A percentile compares a stretch with the other conserved stretches of the same genome.
These are phyloP conservation scores for Neoscytalidium dimidiatum DNA, from an alignment of 2,329 filamentous ascomycete genomes.

Conservation along the genomic window DNA sequence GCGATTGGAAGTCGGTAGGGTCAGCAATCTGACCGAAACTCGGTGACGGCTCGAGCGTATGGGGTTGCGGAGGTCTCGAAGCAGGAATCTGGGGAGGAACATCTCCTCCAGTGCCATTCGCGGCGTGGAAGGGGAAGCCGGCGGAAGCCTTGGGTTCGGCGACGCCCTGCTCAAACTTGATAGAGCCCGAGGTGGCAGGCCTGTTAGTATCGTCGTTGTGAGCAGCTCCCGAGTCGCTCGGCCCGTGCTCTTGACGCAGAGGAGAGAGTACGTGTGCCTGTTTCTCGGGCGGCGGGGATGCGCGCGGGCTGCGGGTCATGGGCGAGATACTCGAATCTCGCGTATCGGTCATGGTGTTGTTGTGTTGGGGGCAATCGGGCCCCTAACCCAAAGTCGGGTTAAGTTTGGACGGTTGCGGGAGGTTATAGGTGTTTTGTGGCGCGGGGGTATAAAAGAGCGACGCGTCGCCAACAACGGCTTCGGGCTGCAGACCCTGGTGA, in stretches of 20 bases:
- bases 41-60: constrained; percentile 15
- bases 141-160: neutral
- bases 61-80: neutral
- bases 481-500: neutral
- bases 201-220: neutral
- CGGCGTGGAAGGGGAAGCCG: constrained; percentile 13
- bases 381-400: neutral
- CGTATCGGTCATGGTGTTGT: constrained; percentile 30
- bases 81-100: neutral
- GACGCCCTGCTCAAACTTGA: neutral
- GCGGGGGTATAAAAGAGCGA: neutral
- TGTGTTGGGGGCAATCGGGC: constrained; percentile 1
- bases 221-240: neutral
- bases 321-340: constrained; percentile 31
- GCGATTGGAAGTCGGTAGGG: constrained; percentile 15
- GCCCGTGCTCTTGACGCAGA: constrained; percentile 28
- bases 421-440: neutral
- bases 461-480: neutral
- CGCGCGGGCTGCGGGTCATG: constrained; percentile 28
- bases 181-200: neutral
- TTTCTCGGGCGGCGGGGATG: constrained; percentile 23
- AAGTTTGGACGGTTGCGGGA: neutral
- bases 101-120: constrained; percentile 12
- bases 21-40: constrained; percentile 16
- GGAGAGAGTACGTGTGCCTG: constrained; percentile 28